Evolutionary conservation across 2,329 filamentous ascomycete species (phyloP).

Genomic region (Trichophyton rubrum): DNA sequence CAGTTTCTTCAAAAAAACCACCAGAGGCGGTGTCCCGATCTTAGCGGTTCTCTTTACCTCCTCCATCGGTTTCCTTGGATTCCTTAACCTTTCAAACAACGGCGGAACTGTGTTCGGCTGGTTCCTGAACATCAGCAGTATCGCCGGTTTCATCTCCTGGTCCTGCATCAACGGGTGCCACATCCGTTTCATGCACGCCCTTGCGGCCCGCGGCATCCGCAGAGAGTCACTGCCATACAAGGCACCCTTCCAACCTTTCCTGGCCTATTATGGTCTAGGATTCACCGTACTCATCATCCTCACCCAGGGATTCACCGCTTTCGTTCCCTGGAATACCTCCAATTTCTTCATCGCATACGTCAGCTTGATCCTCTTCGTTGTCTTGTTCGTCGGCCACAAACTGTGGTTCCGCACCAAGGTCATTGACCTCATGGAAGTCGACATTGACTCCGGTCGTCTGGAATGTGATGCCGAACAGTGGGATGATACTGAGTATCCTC

Average conservation of each 20-base stretch:
- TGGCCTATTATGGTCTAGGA: constrained; percentile 53
- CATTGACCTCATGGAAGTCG: constrained; percentile 30
- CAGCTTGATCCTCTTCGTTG: constrained; percentile 51
- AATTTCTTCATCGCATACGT: constrained; percentile 54
- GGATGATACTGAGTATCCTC: background rate
- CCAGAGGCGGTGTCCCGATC: constrained; percentile 34
- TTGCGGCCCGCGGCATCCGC: constrained; percentile 44
- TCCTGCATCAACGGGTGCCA: constrained; percentile 41
- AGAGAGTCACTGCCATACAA: constrained; percentile 48
- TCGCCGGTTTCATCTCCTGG: constrained; percentile 28
- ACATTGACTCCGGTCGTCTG: constrained; percentile 32
- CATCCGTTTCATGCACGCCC: constrained; percentile 51
- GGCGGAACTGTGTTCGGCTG: constrained; percentile 47
- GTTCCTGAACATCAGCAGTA: constrained; percentile 25
- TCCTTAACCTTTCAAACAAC: constrained; percentile 53
- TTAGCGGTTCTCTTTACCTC: constrained; percentile 33
- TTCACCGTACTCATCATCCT: constrained; percentile 53
- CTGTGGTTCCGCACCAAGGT: constrained; percentile 25
- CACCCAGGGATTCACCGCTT: constrained; percentile 57
- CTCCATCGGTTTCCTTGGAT: constrained; percentile 52
- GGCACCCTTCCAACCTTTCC: constrained; percentile 50
- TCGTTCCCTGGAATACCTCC: constrained; percentile 49
- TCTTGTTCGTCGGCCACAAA: constrained; percentile 51
- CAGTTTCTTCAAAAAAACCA: constrained; percentile 30
- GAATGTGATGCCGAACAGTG: constrained; percentile 21